phyloP scores from a whole-genome alignment of 2,329 filamentous ascomycete species.

The Cladophialophora psammophila region DNA sequence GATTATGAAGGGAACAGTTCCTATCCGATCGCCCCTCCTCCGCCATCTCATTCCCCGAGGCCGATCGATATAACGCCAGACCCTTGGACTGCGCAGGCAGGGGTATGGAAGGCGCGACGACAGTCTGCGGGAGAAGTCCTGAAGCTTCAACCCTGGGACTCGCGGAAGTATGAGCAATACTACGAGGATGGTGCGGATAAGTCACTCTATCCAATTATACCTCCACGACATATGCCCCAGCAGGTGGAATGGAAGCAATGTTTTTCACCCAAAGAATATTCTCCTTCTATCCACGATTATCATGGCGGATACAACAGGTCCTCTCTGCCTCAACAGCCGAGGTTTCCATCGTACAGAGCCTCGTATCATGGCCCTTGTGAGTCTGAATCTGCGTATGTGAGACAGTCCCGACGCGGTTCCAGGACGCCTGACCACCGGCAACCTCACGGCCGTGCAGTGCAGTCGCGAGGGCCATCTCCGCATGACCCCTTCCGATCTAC shows the following conservation, averaged over 20 bases:
- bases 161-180: conserved; percentile 10
- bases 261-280: conserved; percentile 10
- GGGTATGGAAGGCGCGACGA: conserved; percentile 33
- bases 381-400: conserved; percentile 15
- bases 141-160: conserved; percentile 20
- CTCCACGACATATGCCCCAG: conserved; percentile 21
- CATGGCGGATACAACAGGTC: conserved; percentile 8
- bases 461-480: conserved; percentile 8
- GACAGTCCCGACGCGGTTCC: conserved; percentile 8
- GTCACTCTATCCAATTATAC: conserved; percentile 32
- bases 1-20: conserved; percentile 28
- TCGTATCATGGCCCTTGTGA: background rate
- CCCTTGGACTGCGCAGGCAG: conserved; percentile 36
- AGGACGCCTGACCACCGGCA: conserved; percentile 12
- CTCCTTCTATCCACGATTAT: conserved; percentile 15
- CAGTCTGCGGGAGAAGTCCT: conserved; percentile 27
- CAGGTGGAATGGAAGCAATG: conserved; percentile 7
- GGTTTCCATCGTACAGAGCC: background rate
- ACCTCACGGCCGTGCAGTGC: background rate
- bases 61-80: conserved; percentile 36
- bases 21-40: conserved; percentile 34
- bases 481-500: conserved; percentile 17
- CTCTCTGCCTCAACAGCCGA: background rate
- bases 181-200: conserved; percentile 25
- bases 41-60: conserved; percentile 39